Evolutionary conservation across 2,329 filamentous ascomycete genomes (phyloP).

Genomic region (Fusarium virguliforme): DNA sequence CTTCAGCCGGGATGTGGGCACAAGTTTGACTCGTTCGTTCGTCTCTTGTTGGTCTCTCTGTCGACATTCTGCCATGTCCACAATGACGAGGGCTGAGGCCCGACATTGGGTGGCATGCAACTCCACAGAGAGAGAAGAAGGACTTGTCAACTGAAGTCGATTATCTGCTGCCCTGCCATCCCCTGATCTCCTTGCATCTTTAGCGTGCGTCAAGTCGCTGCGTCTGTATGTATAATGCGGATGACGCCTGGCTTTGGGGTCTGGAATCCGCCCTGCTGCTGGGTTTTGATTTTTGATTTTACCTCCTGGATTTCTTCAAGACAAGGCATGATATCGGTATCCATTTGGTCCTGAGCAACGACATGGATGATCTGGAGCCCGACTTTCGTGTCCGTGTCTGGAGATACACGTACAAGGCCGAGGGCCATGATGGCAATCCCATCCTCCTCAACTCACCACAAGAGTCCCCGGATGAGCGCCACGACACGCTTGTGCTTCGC

Average conservation of each 20-base stretch:
- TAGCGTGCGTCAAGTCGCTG: neutral
- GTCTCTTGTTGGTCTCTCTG: neutral
- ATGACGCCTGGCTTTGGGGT: neutral
- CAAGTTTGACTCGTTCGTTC: neutral
- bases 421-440: slow-evolving; percentile 9
- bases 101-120: slow-evolving; percentile 8
- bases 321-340: neutral
- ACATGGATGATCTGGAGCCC: slow-evolving; percentile 34
- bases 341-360: neutral
- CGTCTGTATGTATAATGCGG: neutral
- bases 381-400: slow-evolving; percentile 36
- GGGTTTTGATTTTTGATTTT: neutral
- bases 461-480: neutral
- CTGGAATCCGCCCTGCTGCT: neutral
- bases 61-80: neutral
- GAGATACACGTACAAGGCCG: slow-evolving; percentile 35
- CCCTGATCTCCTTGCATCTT: slow-evolving; percentile 5
- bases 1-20: neutral
- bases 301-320: neutral
- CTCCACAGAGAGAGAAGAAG: neutral
- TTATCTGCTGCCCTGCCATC: neutral
- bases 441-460: slow-evolving; percentile 40
- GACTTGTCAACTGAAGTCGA: neutral
- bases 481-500: slow-evolving; percentile 28
- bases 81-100: neutral